phyloP scores from a whole-genome alignment of 192 early-diverging fungal species.

The Oehlia diaphana region DNA sequence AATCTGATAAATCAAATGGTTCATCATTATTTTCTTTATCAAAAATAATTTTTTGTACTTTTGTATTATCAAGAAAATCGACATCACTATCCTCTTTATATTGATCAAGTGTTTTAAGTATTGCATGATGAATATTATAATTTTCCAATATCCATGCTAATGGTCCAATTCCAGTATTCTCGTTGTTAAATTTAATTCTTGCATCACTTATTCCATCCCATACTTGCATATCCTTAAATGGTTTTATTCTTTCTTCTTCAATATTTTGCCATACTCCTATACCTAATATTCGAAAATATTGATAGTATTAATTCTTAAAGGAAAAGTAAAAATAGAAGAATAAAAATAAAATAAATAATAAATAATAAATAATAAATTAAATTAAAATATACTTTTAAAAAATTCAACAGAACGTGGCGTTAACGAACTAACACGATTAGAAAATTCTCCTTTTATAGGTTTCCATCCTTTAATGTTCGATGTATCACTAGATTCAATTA shows the following conservation, averaged over 20 bases:
- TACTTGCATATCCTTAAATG: constrained; percentile 73
- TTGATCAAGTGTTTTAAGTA: constrained; percentile 53
- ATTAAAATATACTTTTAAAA: constrained; percentile 43
- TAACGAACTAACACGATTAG: constrained; percentile 82
- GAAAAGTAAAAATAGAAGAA: background rate
- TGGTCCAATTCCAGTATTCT: constrained; percentile 33
- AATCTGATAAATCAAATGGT: constrained; percentile 49
- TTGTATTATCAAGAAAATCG: constrained; percentile 66
- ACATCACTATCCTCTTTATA: constrained; percentile 44
- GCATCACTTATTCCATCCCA: constrained; percentile 77
- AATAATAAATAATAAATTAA: background rate
- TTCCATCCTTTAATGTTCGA: constrained; percentile 52
- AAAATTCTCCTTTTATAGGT: constrained; percentile 56
- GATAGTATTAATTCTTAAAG: background rate
- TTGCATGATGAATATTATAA: constrained; percentile 69
- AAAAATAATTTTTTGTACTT: constrained; percentile 60
- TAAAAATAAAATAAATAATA: background rate
- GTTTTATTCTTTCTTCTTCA: constrained; percentile 54
- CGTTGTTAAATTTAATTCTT: constrained; percentile 62
- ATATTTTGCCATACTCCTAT: constrained; percentile 70
- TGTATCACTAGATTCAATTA: constrained; percentile 82
- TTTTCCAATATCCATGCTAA: constrained; percentile 92
- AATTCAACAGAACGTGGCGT: constrained; percentile 69
- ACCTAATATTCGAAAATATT: constrained; percentile 37
- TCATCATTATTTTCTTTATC: constrained; percentile 14